Evolutionary conservation across 768 basidiomycete genomes (phyloP).

Genomic region (Filobasidium floriforme): DNA sequence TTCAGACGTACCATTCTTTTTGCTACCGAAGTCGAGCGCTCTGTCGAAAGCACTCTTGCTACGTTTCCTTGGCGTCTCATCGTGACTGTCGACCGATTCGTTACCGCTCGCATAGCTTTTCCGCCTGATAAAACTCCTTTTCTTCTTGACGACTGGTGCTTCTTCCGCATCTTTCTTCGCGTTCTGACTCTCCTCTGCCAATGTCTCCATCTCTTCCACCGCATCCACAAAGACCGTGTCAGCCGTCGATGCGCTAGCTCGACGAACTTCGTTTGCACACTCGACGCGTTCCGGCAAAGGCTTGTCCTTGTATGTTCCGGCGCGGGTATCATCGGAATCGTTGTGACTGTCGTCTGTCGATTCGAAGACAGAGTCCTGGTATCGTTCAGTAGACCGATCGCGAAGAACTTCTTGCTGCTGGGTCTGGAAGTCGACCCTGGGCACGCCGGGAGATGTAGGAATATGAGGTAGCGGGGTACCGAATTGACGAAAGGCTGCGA

Average conservation of each 20-base stretch:
- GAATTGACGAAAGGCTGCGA: conserved; percentile 6
- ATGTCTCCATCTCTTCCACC: background rate
- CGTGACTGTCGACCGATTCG: background rate
- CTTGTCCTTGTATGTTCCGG: too few relatives aligned
- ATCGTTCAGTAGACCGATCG: background rate
- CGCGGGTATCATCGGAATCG: background rate
- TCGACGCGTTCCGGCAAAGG: background rate
- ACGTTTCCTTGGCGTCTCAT: background rate
- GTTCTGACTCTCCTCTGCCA: background rate
- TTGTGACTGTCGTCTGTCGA: too few relatives aligned
- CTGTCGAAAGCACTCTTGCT: conserved; percentile 3
- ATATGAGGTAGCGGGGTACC: background rate
- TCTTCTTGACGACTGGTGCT: background rate
- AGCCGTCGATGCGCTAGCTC: background rate
- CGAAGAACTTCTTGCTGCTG: background rate
- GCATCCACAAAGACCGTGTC: background rate
- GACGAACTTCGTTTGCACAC: background rate
- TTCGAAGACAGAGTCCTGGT: background rate
- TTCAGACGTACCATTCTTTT: background rate
- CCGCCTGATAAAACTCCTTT: background rate
- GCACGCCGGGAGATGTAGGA: background rate
- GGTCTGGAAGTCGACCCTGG: background rate
- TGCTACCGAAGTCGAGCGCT: background rate
- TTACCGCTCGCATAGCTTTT: background rate
- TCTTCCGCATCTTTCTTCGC: background rate